Evolutionary conservation across 352 stramenopile genomes (phyloP), one percentile per base, ranked within the genome.

Genomic region (Globisporangium okanoganense): DNA sequence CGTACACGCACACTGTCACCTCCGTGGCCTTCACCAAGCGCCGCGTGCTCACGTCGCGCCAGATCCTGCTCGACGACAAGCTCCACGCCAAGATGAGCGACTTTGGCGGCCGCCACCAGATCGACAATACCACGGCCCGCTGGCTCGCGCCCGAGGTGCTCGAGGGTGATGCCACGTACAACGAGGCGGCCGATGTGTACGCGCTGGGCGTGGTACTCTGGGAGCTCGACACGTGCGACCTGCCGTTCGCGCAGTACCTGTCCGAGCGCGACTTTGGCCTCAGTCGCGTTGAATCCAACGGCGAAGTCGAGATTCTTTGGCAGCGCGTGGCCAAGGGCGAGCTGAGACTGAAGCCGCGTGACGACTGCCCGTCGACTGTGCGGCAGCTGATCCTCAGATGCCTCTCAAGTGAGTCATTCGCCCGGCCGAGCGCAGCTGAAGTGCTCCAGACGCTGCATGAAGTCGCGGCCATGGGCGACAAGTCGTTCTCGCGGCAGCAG

Each of bases 161-260:
- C 35, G 45, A 56, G 1, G 59, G 67, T 2, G 36, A 43, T 13
- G 41, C 47, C 9, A 55, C 50, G 38, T 73, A 71, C 58, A 75
- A 53, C 35, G 68, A 71, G 25, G 35, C 49, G 0, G 53, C 66
- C 2, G 68, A 75, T 24, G 59, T 75, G 44, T 75, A 75, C 29
- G 71, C 66, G 16, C 70, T 75, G 22, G 66, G 69, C 14, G 62
- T 75, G 14, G 45, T 75, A 1, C 35, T 75, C 8, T 69, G 59
- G 47, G 67, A 74, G 50, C 48, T 74, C 8, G 67, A 64, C 43
- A 55, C 41, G 59, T 59, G 50, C 10, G 59, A 59, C 27, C 4
- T 59, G 40, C 50, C 59, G 18, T 49, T 59, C 22, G 59, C 50
- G 20, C 43, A 49, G 29, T 41, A 55, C 43, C 18, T 60, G 16